Percentiles rank a stretch among this genome's conserved stretches.
phyloP scores from a whole-genome alignment of 208 protist genomes.

The Blastocrithidia nonstop region DNA sequence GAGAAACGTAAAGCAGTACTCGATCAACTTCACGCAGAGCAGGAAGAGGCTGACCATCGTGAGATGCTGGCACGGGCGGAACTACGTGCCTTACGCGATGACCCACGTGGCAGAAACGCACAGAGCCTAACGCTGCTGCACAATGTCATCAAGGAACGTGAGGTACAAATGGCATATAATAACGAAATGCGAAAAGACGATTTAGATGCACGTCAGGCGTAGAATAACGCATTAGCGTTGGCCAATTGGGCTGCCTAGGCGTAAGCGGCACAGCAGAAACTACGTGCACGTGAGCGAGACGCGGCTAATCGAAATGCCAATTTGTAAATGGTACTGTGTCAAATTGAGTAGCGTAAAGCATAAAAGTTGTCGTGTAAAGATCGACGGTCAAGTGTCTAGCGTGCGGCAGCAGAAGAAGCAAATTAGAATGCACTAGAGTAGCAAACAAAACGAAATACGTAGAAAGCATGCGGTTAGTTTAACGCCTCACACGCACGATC shows the following conservation, averaged over 20 bases:
- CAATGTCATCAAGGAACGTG: conserved; percentile 41
- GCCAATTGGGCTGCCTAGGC: conserved; percentile 25
- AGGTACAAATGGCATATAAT: conserved; percentile 55
- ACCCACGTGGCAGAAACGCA: conserved; percentile 53
- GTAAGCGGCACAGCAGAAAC: conserved; percentile 27
- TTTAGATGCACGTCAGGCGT: conserved; percentile 8
- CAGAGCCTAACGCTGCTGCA: conserved; percentile 39
- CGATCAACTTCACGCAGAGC: conserved; percentile 33
- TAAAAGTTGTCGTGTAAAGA: too few species aligned
- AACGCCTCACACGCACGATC: too few species aligned
- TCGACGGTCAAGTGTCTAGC: too few species aligned
- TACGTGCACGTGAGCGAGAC: conserved; percentile 26
- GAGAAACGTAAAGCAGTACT: conserved; percentile 33
- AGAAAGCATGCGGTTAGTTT: too few species aligned
- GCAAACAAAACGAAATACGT: too few species aligned
- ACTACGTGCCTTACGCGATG: conserved; percentile 39
- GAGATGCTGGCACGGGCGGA: conserved; percentile 23
- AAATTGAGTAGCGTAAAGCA: conserved; percentile 46
- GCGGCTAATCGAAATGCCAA: conserved; percentile 58
- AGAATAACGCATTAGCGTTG: conserved; percentile 17
- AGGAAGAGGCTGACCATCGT: conserved; percentile 41
- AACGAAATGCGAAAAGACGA: conserved; percentile 14
- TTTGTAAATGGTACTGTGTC: conserved; percentile 43
- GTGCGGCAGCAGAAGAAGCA: too few species aligned
- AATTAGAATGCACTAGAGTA: too few species aligned